A percentile compares a stretch with the other conserved stretches of the same genome.
These are phyloP conservation scores for Magnolia kwangsiensis DNA, from an alignment of 164 flowering plant species.

Conservation along the genomic window DNA sequence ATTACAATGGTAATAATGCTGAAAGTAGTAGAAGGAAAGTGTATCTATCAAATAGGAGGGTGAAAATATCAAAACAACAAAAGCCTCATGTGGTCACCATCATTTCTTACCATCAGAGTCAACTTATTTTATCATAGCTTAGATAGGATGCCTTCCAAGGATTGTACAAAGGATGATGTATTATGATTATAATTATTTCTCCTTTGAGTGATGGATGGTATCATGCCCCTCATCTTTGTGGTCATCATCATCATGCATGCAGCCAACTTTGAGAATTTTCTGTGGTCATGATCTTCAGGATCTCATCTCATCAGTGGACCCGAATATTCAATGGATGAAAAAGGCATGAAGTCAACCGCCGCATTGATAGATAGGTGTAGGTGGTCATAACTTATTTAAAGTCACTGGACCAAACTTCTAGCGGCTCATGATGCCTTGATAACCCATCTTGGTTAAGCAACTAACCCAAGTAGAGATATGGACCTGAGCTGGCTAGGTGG, in stretches of 20 bases:
- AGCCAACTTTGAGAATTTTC: neutral
- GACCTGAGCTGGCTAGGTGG: too few relatives aligned
- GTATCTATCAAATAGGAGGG: too few relatives aligned
- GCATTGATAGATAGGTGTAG: neutral
- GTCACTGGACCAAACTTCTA: too few relatives aligned
- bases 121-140: constrained; percentile 2
- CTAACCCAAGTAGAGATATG: too few relatives aligned
- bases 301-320: neutral
- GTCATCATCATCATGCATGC: constrained; percentile 4
- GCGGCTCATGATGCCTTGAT: too few relatives aligned
- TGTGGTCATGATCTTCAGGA: neutral
- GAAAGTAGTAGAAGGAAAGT: too few relatives aligned
- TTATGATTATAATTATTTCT: constrained; percentile 4
- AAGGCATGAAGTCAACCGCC: too few relatives aligned
- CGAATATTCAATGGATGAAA: too few relatives aligned
- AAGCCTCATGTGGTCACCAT: constrained; percentile 4
- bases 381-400: neutral
- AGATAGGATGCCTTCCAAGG: constrained; percentile 10
- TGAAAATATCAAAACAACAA: neutral
- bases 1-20: too few relatives aligned
- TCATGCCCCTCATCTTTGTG: neutral
- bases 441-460: too few relatives aligned
- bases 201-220: neutral
- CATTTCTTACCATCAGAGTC: constrained; percentile 8
- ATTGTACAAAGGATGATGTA: neutral